Percentiles rank a stretch among this genome's conserved stretches.
Evolutionary conservation across 1,284 basidiomycete genomes (phyloP).

Genomic region (Marasmius oreades): DNA sequence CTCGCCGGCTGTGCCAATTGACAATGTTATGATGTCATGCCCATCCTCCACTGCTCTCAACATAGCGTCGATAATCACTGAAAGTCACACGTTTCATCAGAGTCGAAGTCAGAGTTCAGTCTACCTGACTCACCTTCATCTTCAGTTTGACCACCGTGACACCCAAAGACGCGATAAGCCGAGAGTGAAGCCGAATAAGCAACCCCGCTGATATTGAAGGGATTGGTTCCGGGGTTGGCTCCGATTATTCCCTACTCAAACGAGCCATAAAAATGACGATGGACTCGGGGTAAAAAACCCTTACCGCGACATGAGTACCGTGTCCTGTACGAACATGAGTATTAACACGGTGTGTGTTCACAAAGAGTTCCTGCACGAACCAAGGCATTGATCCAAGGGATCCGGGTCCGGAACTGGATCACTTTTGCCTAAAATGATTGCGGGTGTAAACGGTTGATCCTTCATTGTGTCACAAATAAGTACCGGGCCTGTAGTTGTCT

Average conservation of each 20-base stretch:
- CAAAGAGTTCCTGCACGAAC: constrained; percentile 13
- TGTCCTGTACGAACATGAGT: constrained; percentile 28
- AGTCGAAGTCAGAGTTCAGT: not conserved
- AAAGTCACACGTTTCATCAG: not conserved
- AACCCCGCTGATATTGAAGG: constrained; percentile 42
- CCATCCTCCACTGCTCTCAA: constrained; percentile 35
- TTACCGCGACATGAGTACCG: constrained; percentile 46
- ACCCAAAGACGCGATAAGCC: constrained; percentile 39
- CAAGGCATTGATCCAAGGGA: constrained; percentile 37
- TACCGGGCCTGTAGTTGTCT: constrained; percentile 31
- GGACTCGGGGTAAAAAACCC: too few relatives aligned
- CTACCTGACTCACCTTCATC: constrained; percentile 28
- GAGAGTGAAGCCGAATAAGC: constrained; percentile 33
- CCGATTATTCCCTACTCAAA: constrained; percentile 54
- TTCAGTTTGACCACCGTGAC: constrained; percentile 29
- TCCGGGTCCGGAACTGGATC: constrained; percentile 33
- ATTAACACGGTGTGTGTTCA: constrained; percentile 1
- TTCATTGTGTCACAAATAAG: too few relatives aligned
- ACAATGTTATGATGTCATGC: constrained; percentile 51
- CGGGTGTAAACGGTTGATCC: not conserved
- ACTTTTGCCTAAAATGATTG: constrained; percentile 23
- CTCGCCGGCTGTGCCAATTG: constrained; percentile 44
- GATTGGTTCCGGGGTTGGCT: constrained; percentile 42
- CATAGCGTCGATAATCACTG: constrained; percentile 38
- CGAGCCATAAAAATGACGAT: too few relatives aligned